A percentile compares a stretch with the other conserved stretches of the same genome.
phyloP scores from a whole-genome alignment of 2,329 filamentous ascomycete genomes.

The Seiridium cupressi region DNA sequence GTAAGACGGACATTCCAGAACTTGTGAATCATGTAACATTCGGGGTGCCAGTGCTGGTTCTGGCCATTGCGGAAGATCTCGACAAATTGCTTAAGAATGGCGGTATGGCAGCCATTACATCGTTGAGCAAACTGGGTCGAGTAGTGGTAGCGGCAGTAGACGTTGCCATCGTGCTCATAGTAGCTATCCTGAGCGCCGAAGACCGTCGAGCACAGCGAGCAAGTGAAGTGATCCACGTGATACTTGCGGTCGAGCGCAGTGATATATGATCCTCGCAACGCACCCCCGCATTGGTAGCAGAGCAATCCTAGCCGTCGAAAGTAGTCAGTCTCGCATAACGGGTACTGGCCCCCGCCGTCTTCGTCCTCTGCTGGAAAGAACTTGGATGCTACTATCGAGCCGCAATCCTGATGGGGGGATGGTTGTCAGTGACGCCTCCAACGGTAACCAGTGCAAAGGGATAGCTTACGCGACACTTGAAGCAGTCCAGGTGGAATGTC shows the following conservation, averaged over 20 bases:
- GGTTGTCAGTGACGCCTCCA: no score
- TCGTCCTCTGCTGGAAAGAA: constrained; percentile 97
- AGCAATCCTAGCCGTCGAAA: constrained; percentile 88
- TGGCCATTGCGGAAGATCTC: constrained; percentile 97
- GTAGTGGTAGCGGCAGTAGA: constrained; percentile 99
- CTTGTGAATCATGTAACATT: constrained; percentile 99
- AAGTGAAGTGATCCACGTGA: constrained; percentile 98
- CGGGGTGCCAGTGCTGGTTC: constrained; percentile 98
- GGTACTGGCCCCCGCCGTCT: constrained; percentile 81
- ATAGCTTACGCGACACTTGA: constrained; percentile 83
- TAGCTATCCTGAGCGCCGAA: constrained; percentile 98
- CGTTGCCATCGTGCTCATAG: constrained; percentile 94
- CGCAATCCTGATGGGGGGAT: constrained; percentile 70
- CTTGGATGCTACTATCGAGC: constrained; percentile 94
- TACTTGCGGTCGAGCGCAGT: constrained; percentile 97
- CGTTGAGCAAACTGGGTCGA: constrained; percentile 95
- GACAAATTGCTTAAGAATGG: constrained; percentile 97
- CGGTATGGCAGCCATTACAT: constrained; percentile 94
- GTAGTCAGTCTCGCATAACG: constrained; percentile 96
- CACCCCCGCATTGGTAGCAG: constrained; percentile 88
- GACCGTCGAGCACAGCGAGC: constrained; percentile 94
- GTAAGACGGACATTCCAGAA: constrained; percentile 97
- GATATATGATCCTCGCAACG: constrained; percentile 94
- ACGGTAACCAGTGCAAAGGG: not conserved
- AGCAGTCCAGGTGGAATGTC: constrained; percentile 96